phyloP scores from a whole-genome alignment of 1,284 basidiomycete species.

The Neonothopanus nambi region DNA sequence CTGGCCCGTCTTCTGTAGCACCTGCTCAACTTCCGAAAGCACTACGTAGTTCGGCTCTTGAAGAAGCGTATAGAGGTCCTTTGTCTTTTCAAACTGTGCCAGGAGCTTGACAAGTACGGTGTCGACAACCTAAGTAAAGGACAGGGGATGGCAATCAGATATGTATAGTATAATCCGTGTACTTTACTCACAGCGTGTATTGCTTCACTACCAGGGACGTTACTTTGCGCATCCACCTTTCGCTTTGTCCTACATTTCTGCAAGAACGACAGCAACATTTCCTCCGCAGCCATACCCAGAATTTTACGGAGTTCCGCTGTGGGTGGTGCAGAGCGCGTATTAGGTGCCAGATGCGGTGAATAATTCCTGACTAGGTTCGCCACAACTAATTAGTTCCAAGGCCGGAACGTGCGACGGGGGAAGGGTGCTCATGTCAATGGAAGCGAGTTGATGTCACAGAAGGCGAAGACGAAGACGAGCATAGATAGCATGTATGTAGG shows the following conservation, averaged over 20 bases:
- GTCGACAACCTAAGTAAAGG: conserved; percentile 64
- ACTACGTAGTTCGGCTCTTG: conserved; percentile 59
- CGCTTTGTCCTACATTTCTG: conserved; percentile 41
- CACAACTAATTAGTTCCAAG: conserved; percentile 75
- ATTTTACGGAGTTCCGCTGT: conserved; percentile 66
- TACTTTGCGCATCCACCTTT: conserved; percentile 22
- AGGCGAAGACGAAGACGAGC: not conserved
- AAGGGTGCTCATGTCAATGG: conserved; percentile 29
- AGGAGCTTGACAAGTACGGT: conserved; percentile 80
- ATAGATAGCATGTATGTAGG: conserved; percentile 3
- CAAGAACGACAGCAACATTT: conserved; percentile 70
- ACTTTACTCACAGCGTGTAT: conserved; percentile 18
- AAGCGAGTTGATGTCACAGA: conserved; percentile 19
- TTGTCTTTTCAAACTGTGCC: conserved; percentile 59
- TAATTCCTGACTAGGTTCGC: conserved; percentile 89
- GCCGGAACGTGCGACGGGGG: conserved; percentile 31
- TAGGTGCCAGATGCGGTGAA: conserved; percentile 77
- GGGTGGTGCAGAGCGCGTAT: conserved; percentile 65
- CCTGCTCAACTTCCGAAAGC: conserved; percentile 64
- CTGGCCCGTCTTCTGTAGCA: conserved; percentile 52
- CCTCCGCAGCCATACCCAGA: conserved; percentile 57
- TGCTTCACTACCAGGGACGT: conserved; percentile 12
- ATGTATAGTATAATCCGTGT: no score
- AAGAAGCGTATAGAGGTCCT: conserved; percentile 65
- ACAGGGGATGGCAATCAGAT: not conserved